Evolutionary conservation across 2,329 filamentous ascomycete genomes (phyloP).

Genomic region (Fusarium oligoseptatum): DNA sequence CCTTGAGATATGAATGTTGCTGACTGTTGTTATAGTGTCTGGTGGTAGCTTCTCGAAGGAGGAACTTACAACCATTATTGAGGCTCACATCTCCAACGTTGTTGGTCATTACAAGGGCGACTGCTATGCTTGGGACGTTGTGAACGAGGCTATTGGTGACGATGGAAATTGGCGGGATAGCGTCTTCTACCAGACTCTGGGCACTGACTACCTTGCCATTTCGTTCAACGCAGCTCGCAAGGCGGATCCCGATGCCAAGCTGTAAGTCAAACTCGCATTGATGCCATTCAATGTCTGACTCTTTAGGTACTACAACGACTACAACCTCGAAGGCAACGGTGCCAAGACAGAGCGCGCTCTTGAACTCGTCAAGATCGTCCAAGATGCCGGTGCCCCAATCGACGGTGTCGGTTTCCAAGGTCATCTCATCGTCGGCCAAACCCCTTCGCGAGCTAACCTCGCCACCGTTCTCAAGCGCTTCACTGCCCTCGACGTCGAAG

Average conservation of each 20-base stretch:
- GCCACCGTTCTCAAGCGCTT: conserved; percentile 63
- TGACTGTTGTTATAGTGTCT: conserved; percentile 29
- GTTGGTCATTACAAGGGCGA: conserved; percentile 70
- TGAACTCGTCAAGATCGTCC: conserved; percentile 60
- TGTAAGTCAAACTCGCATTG: conserved; percentile 48
- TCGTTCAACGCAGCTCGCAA: conserved; percentile 69
- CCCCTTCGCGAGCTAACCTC: conserved; percentile 60
- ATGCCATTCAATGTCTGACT: background rate
- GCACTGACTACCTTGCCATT: conserved; percentile 68
- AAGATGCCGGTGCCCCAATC: conserved; percentile 66
- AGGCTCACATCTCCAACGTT: conserved; percentile 70
- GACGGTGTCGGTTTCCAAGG: conserved; percentile 74
- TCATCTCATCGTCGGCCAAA: conserved; percentile 69
- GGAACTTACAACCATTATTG: conserved; percentile 65
- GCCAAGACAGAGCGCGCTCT: conserved; percentile 61
- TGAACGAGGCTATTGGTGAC: conserved; percentile 74
- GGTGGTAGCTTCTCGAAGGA: conserved; percentile 65
- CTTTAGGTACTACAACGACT: conserved; percentile 63
- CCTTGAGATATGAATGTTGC: background rate
- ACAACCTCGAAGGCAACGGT: conserved; percentile 69
- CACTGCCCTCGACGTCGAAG: conserved; percentile 65
- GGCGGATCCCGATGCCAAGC: conserved; percentile 67
- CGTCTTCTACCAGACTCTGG: conserved; percentile 69
- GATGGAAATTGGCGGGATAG: conserved; percentile 65
- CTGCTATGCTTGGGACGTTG: conserved; percentile 75